A percentile compares a stretch with the other conserved stretches of the same genome.
Evolutionary conservation across 2,329 filamentous ascomycete genomes (phyloP).

Genomic region (Nannizzia gypsea): DNA sequence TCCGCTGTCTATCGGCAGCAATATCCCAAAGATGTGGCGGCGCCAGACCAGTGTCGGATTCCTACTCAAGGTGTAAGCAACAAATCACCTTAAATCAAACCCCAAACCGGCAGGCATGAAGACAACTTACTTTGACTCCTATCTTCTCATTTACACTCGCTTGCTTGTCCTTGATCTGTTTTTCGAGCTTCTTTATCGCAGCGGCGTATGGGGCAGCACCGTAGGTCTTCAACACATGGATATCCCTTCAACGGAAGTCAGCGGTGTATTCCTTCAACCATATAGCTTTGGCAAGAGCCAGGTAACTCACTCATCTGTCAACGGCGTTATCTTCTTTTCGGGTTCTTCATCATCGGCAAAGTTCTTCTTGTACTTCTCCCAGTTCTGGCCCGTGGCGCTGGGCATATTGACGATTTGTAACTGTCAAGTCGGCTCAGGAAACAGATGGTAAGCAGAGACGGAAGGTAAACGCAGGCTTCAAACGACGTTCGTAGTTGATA

Average conservation of each 20-base stretch:
- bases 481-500: not conserved
- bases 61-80: constrained; percentile 40
- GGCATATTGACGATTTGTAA: constrained; percentile 51
- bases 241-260: constrained; percentile 58
- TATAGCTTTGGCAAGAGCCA: not conserved
- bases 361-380: constrained; percentile 98
- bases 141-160: constrained; percentile 98
- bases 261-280: constrained; percentile 4
- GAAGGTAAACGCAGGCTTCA: not conserved
- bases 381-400: constrained; percentile 83
- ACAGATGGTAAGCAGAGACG: not conserved
- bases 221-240: constrained; percentile 98
- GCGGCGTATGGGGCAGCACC: constrained; percentile 91
- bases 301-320: constrained; percentile 77
- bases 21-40: constrained; percentile 99
- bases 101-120: not conserved
- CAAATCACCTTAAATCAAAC: constrained; percentile 3
- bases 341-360: constrained; percentile 94
- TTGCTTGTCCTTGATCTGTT: constrained; percentile 99
- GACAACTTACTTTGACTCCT: constrained; percentile 40
- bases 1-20: constrained; percentile 92
- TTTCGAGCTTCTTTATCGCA: constrained; percentile 91
- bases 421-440: not conserved
- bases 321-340: constrained; percentile 98
- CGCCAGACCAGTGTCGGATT: constrained; percentile 96